A percentile compares a stretch with the other conserved stretches of the same genome.
Conservation (phyloP, 2,329 filamentous ascomycete genomes). For the Hypoxylon sp. region DNA sequence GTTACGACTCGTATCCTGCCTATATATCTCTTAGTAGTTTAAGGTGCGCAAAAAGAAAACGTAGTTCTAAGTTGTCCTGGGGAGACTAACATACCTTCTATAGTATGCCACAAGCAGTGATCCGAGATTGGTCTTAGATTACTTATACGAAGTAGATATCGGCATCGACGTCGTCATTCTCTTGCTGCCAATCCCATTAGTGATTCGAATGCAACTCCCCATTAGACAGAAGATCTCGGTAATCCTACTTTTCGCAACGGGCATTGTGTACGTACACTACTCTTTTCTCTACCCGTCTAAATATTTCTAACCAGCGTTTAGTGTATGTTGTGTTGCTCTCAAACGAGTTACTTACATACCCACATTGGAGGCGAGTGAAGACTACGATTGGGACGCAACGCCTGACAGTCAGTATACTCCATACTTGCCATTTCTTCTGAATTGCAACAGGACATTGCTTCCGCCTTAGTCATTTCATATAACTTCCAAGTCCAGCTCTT, state of each 20-base stretch:
- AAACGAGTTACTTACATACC: slow-evolving; percentile 44
- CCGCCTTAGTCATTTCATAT: neutral
- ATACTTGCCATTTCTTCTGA: neutral
- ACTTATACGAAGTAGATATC: slow-evolving; percentile 33
- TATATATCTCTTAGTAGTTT: slow-evolving; percentile 42
- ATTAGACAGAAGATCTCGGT: slow-evolving; percentile 40
- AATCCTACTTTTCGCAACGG: slow-evolving; percentile 41
- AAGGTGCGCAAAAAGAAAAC: slow-evolving; percentile 19
- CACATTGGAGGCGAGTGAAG: slow-evolving; percentile 39
- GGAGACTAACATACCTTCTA: slow-evolving; percentile 16
- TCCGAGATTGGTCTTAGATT: neutral
- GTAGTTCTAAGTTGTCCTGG: neutral
- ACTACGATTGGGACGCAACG: slow-evolving; percentile 45
- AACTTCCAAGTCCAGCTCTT: neutral
- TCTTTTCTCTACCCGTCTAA: neutral
- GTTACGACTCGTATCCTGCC: slow-evolving; percentile 43
- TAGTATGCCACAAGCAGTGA: slow-evolving; percentile 21
- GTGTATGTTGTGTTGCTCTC: slow-evolving; percentile 41
- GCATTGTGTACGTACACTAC: slow-evolving; percentile 32
- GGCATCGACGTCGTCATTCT: slow-evolving; percentile 40
- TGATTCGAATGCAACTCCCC: slow-evolving; percentile 40
- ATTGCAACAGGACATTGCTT: neutral
- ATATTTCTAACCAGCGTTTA: slow-evolving; percentile 9
- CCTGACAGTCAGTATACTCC: slow-evolving; percentile 39
- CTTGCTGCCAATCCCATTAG: slow-evolving; percentile 39